A percentile compares a stretch with the other conserved stretches of the same genome.
Conservation (phyloP, 2,329 filamentous ascomycete genomes). For the Colletotrichum euphorbiae region DNA sequence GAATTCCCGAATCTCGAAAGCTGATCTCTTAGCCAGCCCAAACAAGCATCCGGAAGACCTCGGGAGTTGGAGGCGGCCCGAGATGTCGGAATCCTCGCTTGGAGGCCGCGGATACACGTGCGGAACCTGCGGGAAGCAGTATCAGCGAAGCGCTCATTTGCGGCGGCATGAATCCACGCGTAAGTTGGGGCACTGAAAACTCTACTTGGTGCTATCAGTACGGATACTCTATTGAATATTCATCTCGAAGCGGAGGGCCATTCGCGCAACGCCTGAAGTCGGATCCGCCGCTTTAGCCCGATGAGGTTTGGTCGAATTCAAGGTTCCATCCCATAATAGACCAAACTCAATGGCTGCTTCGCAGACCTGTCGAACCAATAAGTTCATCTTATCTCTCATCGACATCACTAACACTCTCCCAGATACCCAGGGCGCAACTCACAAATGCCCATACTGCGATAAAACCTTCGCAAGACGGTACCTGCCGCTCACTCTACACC, state of each 20-base stretch:
- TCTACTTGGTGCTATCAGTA: neutral
- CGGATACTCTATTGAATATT: neutral
- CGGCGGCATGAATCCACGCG: constrained; percentile 45
- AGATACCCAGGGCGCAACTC: constrained; percentile 37
- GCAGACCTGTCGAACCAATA: neutral
- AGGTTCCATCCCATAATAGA: neutral
- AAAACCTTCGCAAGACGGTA: constrained; percentile 43
- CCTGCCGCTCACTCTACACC: neutral
- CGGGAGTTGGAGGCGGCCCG: neutral
- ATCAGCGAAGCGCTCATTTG: constrained; percentile 45
- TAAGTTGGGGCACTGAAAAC: constrained; percentile 37
- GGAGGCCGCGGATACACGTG: constrained; percentile 33
- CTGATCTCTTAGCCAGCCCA: neutral
- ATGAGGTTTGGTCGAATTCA: neutral
- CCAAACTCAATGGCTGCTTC: neutral
- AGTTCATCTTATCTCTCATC: constrained; percentile 8
- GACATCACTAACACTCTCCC: neutral
- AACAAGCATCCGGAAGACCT: neutral
- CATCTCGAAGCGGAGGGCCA: neutral
- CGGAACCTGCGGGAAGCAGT: constrained; percentile 44
- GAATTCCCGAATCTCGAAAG: neutral
- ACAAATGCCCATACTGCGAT: constrained; percentile 41
- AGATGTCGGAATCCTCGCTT: constrained; percentile 17
- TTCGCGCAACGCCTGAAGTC: neutral
- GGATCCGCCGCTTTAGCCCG: neutral